Evolutionary conservation across 2,329 filamentous ascomycete genomes (phyloP).

Genomic region (Aspergillus sp.): DNA sequence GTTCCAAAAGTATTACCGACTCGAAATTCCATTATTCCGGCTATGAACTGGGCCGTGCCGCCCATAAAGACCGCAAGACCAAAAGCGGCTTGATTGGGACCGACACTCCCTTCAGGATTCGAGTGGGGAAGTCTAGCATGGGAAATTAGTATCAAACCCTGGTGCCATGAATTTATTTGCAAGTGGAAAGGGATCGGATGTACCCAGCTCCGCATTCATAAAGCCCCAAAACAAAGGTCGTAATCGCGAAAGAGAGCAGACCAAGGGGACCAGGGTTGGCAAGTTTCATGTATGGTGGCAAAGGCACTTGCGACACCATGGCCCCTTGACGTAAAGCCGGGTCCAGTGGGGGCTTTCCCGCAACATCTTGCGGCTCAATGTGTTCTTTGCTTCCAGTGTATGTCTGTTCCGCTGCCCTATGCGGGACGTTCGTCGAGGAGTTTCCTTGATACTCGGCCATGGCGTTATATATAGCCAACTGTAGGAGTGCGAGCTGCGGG

Average conservation of each 20-base stretch:
- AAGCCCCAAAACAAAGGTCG: conserved; percentile 53
- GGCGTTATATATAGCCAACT: neutral
- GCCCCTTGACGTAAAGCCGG: neutral
- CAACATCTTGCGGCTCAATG: neutral
- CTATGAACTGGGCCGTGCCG: conserved; percentile 19
- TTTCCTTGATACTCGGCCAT: neutral
- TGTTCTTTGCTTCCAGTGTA: neutral
- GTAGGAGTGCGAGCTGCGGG: neutral
- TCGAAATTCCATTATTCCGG: conserved; percentile 34
- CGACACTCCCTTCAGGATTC: conserved; percentile 14
- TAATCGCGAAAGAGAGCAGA: conserved; percentile 56
- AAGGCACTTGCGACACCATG: conserved; percentile 10
- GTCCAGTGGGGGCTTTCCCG: neutral
- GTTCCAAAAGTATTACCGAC: conserved; percentile 57
- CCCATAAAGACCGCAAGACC: conserved; percentile 23
- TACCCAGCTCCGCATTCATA: conserved; percentile 44
- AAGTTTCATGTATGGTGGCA: conserved; percentile 33
- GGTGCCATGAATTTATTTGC: neutral
- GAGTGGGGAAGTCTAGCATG: conserved; percentile 15
- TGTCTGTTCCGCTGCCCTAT: neutral
- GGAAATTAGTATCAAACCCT: neutral
- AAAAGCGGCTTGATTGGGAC: conserved; percentile 18
- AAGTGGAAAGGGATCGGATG: conserved; percentile 8
- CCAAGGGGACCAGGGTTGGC: conserved; percentile 55
- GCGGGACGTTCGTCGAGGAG: neutral